phyloP scores from a whole-genome alignment of 257 asterid species.

The Lithospermum erythrorhizon region DNA sequence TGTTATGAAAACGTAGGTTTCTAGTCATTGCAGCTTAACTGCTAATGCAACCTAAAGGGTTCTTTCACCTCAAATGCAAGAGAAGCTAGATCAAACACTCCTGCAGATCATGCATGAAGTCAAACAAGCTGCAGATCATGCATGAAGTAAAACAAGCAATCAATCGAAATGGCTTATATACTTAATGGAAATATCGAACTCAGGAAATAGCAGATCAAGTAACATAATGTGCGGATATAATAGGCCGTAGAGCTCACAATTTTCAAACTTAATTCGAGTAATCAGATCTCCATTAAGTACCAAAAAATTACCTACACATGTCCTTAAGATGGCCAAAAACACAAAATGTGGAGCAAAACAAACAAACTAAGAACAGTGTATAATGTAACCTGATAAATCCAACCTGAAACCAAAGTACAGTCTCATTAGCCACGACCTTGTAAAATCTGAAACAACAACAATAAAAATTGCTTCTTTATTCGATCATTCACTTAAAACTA shows the following conservation, averaged over 20 bases:
- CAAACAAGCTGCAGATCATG: neutral
- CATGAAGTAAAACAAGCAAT: neutral
- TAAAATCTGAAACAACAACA: slow-evolving; percentile 48
- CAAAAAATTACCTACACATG: no score
- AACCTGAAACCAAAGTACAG: slow-evolving; percentile 97
- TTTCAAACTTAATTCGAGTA: neutral
- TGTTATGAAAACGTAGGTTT: neutral
- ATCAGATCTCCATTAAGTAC: neutral
- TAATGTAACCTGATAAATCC: slow-evolving; percentile 69
- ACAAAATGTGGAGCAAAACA: neutral
- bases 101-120: neutral
- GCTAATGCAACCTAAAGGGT: neutral
- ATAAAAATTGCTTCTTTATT: no score
- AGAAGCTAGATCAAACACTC: neutral
- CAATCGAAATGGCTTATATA: neutral
- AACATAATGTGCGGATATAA: neutral
- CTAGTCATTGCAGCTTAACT: neutral
- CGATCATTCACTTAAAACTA: neutral
- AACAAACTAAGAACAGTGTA: slow-evolving; percentile 10
- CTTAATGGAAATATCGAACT: neutral
- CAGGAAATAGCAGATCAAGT: neutral
- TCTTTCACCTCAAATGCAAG: neutral
- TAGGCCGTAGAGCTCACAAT: neutral
- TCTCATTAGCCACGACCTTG: slow-evolving; percentile 77
- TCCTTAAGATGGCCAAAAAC: neutral